A percentile compares a stretch with the other conserved stretches of the same genome.
Conservation (phyloP, 179 eudicot species). For the Heliamphora ciliata region DNA sequence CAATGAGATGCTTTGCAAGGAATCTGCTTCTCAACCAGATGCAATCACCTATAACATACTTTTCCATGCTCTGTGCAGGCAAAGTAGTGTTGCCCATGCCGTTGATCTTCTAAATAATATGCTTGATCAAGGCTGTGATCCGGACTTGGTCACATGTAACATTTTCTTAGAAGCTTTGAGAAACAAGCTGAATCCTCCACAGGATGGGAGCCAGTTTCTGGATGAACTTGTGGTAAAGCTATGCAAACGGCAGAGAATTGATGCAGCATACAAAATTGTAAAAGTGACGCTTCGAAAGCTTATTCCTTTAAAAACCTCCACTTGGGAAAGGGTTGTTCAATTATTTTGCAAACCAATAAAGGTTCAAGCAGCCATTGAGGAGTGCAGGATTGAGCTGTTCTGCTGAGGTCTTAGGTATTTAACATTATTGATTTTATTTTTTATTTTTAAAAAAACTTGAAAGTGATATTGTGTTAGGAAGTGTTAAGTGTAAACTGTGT, state of each 20-base stretch:
- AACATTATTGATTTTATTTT: not conserved
- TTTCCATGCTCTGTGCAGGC: conserved; percentile 56
- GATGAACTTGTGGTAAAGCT: conserved; percentile 67
- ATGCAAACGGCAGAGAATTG: conserved; percentile 42
- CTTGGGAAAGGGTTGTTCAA: conserved; percentile 61
- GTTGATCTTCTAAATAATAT: conserved; percentile 65
- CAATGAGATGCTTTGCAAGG: conserved; percentile 65
- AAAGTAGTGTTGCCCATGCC: conserved; percentile 43
- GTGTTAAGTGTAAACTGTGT: not conserved
- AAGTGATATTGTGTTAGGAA: not conserved
- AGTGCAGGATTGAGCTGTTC: conserved; percentile 45
- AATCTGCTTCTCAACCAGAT: conserved; percentile 53
- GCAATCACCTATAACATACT: conserved; percentile 74
- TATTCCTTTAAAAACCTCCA: conserved; percentile 56
- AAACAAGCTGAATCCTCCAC: conserved; percentile 59
- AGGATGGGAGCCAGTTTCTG: conserved; percentile 71
- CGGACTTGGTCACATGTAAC: conserved; percentile 65
- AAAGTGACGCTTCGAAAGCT: conserved; percentile 66
- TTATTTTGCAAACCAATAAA: conserved; percentile 52
- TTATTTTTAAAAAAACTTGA: not conserved
- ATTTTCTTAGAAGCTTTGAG: conserved; percentile 57
- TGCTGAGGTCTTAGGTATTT: conserved; percentile 15
- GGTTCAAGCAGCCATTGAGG: conserved; percentile 38
- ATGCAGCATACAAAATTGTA: conserved; percentile 55
- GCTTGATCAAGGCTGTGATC: conserved; percentile 79